Conservation (phyloP, 495 filamentous ascomycete genomes). For the Letharia lupina region DNA sequence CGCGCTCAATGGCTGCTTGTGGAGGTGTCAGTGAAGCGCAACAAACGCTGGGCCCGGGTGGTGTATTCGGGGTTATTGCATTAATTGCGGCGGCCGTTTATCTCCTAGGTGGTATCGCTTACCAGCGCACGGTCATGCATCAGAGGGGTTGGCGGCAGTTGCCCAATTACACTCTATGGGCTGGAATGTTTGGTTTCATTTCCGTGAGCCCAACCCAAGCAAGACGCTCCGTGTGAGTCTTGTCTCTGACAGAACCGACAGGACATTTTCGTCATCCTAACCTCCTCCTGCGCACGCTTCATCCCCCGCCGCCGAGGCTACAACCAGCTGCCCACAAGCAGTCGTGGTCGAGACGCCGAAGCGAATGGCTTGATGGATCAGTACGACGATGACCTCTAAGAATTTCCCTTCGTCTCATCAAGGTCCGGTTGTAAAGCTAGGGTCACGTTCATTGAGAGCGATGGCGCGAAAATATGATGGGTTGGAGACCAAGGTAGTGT, state of each 20-base stretch:
- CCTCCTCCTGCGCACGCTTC: constrained; percentile 64
- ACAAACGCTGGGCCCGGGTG: constrained; percentile 66
- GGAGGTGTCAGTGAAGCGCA: constrained; percentile 55
- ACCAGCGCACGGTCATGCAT: constrained; percentile 90
- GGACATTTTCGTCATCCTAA: constrained; percentile 75
- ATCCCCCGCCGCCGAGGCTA: constrained; percentile 40
- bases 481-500: background rate
- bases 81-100: constrained; percentile 80
- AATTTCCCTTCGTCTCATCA: background rate
- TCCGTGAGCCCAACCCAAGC: constrained; percentile 54
- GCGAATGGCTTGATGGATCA: constrained; percentile 70
- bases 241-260: constrained; percentile 30
- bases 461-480: background rate
- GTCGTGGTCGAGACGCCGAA: constrained; percentile 21
- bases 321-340: constrained; percentile 23
- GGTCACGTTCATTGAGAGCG: background rate
- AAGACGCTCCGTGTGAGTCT: constrained; percentile 24
- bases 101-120: constrained; percentile 84
- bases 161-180: constrained; percentile 90
- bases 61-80: constrained; percentile 85
- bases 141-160: constrained; percentile 92
- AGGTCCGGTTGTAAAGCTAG: background rate
- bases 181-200: constrained; percentile 73
- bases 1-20: constrained; percentile 81
- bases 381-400: constrained; percentile 69